phyloP scores from a whole-genome alignment of 2,329 filamentous ascomycete species.

The Aspergillus novoparasiticus region DNA sequence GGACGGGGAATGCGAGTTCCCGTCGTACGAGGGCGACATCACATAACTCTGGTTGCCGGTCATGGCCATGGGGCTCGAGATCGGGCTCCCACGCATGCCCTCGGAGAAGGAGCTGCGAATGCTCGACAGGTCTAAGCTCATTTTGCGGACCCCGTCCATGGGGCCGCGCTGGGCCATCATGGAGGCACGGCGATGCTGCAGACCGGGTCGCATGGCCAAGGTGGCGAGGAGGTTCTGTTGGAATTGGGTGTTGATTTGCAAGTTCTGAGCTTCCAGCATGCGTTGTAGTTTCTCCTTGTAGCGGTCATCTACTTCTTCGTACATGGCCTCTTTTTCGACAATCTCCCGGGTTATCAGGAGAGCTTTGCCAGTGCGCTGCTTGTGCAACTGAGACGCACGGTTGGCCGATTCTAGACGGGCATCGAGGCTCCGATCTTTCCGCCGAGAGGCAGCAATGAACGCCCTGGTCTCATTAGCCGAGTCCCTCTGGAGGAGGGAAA shows the following conservation, averaged over 20 bases:
- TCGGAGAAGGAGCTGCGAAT: slow-evolving; percentile 32
- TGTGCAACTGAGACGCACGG: slow-evolving; percentile 88
- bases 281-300: slow-evolving; percentile 43
- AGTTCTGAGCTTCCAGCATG: slow-evolving; percentile 42
- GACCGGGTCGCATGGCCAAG: slow-evolving; percentile 29
- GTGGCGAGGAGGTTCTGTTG: slow-evolving; percentile 39
- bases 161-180: slow-evolving; percentile 31
- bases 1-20: slow-evolving; percentile 24
- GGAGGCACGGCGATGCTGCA: slow-evolving; percentile 32
- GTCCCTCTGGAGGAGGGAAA: slow-evolving; percentile 5
- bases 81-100: slow-evolving; percentile 23
- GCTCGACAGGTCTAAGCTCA: slow-evolving; percentile 38
- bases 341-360: slow-evolving; percentile 83
- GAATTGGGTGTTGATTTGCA: slow-evolving; percentile 41
- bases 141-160: slow-evolving; percentile 34
- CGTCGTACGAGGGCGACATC: slow-evolving; percentile 31
- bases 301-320: slow-evolving; percentile 90
- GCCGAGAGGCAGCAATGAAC: slow-evolving; percentile 86
- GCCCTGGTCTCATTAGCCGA: slow-evolving; percentile 57
- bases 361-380: slow-evolving; percentile 78
- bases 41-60: slow-evolving; percentile 25
- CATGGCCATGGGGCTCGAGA: slow-evolving; percentile 31
- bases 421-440: slow-evolving; percentile 84
- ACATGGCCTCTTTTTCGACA: slow-evolving; percentile 91
- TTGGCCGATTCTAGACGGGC: slow-evolving; percentile 84